These are phyloP conservation scores for Globomyces sp. DNA, from an alignment of 371 early-diverging fungal species.

Conservation along the genomic window DNA sequence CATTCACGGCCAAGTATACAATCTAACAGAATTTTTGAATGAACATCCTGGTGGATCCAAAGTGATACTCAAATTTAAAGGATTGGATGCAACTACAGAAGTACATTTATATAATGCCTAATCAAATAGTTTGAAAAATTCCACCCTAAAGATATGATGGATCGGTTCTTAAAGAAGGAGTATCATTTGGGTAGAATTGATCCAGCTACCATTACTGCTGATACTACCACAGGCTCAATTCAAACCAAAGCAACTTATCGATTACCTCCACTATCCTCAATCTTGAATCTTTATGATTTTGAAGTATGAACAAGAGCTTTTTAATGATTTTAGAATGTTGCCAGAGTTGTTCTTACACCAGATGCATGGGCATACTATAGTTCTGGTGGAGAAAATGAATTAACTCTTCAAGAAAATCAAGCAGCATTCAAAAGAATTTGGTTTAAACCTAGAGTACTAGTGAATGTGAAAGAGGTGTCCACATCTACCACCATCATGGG, in stretches of 20 bases:
- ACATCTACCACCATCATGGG: constrained; percentile 36
- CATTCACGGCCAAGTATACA: constrained; percentile 38
- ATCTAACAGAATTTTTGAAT: constrained; percentile 49
- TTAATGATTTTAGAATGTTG: constrained; percentile 47
- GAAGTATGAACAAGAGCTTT: constrained; percentile 38
- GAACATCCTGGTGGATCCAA: constrained; percentile 55
- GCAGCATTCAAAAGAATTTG: constrained; percentile 70
- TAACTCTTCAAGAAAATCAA: constrained; percentile 77
- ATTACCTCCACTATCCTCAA: constrained; percentile 54
- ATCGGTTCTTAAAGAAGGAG: constrained; percentile 53
- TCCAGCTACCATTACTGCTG: constrained; percentile 28
- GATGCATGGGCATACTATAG: constrained; percentile 87
- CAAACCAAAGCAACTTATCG: too few species aligned
- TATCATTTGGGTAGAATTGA: constrained; percentile 56
- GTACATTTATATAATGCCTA: too few species aligned
- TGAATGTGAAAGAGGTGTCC: constrained; percentile 41
- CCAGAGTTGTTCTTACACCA: constrained; percentile 51
- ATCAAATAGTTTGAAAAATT: constrained; percentile 33
- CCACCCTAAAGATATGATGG: constrained; percentile 60
- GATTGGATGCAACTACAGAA: constrained; percentile 49
- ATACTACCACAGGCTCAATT: neutral
- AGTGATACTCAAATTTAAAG: constrained; percentile 49
- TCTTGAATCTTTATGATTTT: constrained; percentile 74
- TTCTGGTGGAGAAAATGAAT: constrained; percentile 81
- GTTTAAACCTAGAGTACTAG: constrained; percentile 48